These are phyloP conservation scores for Medicago arabica DNA, from an alignment of 306 rosid species.

Conservation along the genomic window DNA sequence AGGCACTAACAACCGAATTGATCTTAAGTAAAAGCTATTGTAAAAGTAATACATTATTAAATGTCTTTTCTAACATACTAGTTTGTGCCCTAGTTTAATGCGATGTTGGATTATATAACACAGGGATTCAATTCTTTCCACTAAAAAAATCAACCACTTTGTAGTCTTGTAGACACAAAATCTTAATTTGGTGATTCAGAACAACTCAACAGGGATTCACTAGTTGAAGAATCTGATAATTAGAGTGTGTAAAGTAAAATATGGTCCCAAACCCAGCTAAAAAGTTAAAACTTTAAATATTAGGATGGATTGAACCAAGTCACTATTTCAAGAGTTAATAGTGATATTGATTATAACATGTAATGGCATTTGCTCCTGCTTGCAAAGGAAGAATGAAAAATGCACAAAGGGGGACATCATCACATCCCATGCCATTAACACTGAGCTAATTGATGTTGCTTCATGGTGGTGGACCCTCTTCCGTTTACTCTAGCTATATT, in stretches of 20 bases:
- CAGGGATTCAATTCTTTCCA: slow-evolving; percentile 11
- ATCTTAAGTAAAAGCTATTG: slow-evolving; percentile 10
- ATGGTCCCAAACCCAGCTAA: slow-evolving; percentile 64
- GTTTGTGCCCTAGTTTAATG: slow-evolving; percentile 17
- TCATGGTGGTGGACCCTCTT: slow-evolving; percentile 58
- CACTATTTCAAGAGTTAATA: slow-evolving; percentile 38
- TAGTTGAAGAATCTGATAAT: slow-evolving; percentile 40
- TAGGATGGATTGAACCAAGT: slow-evolving; percentile 44
- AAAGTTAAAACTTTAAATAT: slow-evolving; percentile 48
- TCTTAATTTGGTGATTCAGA: slow-evolving; percentile 35
- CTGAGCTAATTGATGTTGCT: slow-evolving; percentile 64
- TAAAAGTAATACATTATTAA: slow-evolving; percentile 38
- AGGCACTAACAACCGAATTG: background rate
- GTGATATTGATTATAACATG: slow-evolving; percentile 5
- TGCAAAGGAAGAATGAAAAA: slow-evolving; percentile 48
- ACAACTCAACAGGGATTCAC: slow-evolving; percentile 36
- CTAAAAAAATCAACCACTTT: slow-evolving; percentile 4
- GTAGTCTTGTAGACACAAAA: slow-evolving; percentile 37
- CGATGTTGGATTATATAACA: slow-evolving; percentile 6
- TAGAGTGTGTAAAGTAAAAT: slow-evolving; percentile 39
- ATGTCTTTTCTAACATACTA: slow-evolving; percentile 27
- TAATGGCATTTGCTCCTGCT: slow-evolving; percentile 31
- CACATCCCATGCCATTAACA: slow-evolving; percentile 72
- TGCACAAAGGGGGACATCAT: slow-evolving; percentile 57
- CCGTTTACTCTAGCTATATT: slow-evolving; percentile 39